Evolutionary conservation across 228 moss, liverwort and hornwort species (phyloP).

Genomic region (Sphagnum fallax): DNA sequence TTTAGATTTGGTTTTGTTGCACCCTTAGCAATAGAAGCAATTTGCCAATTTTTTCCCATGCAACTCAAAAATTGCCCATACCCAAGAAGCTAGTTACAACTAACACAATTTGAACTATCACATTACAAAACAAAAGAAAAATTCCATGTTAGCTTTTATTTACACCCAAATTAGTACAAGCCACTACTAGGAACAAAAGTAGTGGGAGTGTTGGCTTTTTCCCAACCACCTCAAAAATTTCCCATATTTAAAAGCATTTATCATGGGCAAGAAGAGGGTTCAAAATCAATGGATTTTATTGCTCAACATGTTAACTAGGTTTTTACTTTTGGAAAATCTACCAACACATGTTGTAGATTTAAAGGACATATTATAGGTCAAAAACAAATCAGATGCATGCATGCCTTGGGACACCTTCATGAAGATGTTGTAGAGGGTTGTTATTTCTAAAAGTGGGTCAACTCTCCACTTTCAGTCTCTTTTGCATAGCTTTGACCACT

Average conservation of each 20-base stretch:
- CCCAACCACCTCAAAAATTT: too few species aligned
- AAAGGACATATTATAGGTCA: too few species aligned
- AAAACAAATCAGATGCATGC: too few species aligned
- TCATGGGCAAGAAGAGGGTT: too few species aligned
- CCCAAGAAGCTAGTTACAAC: slow-evolving; percentile 71
- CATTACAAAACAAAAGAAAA: slow-evolving; percentile 31
- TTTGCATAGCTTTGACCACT: slow-evolving; percentile 47
- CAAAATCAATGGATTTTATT: too few species aligned
- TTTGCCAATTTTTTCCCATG: slow-evolving; percentile 85
- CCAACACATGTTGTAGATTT: too few species aligned
- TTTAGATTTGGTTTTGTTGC: slow-evolving; percentile 79
- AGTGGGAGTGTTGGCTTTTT: too few species aligned
- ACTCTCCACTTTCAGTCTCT: slow-evolving; percentile 38
- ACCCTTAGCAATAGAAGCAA: slow-evolving; percentile 81
- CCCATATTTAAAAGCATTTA: too few species aligned
- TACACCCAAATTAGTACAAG: too few species aligned
- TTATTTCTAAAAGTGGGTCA: slow-evolving; percentile 13
- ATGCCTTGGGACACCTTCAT: slow-evolving; percentile 14
- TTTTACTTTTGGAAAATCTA: too few species aligned
- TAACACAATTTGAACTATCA: slow-evolving; percentile 57
- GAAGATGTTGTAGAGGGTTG: slow-evolving; percentile 6
- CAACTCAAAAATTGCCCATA: slow-evolving; percentile 88
- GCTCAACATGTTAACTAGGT: too few species aligned
- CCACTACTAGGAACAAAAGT: too few species aligned
- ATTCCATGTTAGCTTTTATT: not conserved